A percentile compares a stretch with the other conserved stretches of the same genome.
These are phyloP conservation scores for Trichoderma lentiforme DNA, from an alignment of 2,329 filamentous ascomycete genomes.

Conservation along the genomic window DNA sequence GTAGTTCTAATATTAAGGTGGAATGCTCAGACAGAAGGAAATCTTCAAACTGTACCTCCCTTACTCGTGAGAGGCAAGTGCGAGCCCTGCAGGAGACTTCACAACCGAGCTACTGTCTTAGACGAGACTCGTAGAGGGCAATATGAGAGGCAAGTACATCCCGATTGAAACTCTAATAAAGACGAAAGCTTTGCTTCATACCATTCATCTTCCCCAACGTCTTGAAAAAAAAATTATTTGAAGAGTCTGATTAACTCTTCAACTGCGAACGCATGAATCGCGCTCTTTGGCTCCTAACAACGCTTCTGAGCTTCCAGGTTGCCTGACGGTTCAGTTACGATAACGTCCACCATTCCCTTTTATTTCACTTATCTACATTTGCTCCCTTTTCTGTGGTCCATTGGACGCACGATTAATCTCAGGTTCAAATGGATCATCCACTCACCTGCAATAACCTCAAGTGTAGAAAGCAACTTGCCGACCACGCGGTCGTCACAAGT, in stretches of 20 bases:
- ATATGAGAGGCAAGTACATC: neutral
- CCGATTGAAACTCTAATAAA: neutral
- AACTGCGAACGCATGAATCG: neutral
- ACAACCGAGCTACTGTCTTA: neutral
- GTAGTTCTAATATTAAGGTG: neutral
- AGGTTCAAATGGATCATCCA: slow-evolving; percentile 62
- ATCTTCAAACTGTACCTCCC: neutral
- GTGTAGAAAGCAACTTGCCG: slow-evolving; percentile 66
- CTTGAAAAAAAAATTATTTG: neutral
- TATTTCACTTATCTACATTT: neutral
- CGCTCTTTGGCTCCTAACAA: neutral
- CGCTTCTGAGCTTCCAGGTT: neutral
- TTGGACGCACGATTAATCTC: neutral
- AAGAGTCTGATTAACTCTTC: neutral
- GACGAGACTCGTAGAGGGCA: neutral
- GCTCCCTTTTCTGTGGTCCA: neutral
- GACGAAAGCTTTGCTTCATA: neutral
- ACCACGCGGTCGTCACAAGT: slow-evolving; percentile 78
- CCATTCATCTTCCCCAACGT: neutral
- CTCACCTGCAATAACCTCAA: slow-evolving; percentile 78
- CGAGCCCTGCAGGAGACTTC: neutral
- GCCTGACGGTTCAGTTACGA: neutral
- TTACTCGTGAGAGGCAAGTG: neutral
- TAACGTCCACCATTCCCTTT: neutral
- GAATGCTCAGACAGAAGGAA: neutral